A percentile compares a stretch with the other conserved stretches of the same genome.
Evolutionary conservation across 2,329 filamentous ascomycete species (phyloP).

Genomic region (Shiraia bambusicola): DNA sequence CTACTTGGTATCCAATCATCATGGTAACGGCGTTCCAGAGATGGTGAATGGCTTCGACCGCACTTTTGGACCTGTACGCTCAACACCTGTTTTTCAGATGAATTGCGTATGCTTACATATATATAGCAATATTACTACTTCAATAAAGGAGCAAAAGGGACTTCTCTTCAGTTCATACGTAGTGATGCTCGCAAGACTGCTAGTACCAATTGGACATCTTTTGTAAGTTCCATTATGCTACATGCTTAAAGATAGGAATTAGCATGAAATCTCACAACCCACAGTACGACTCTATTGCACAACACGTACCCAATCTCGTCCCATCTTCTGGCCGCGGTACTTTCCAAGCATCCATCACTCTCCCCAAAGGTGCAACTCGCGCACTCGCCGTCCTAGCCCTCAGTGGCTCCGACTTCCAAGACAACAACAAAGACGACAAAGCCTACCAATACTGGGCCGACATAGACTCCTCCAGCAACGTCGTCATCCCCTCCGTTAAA

Average conservation of each 20-base stretch:
- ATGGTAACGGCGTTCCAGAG: constrained; percentile 63
- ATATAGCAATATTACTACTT: constrained; percentile 60
- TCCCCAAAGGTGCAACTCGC: constrained; percentile 54
- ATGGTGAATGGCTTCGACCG: constrained; percentile 66
- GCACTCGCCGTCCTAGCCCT: constrained; percentile 59
- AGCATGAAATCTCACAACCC: too few relatives aligned
- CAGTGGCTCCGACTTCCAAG: constrained; percentile 58
- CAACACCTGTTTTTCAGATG: background rate
- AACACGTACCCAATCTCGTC: constrained; percentile 61
- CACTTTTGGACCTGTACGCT: constrained; percentile 58
- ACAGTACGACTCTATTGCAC: constrained; percentile 61
- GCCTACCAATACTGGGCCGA: constrained; percentile 64
- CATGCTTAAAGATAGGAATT: too few relatives aligned
- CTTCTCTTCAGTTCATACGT: constrained; percentile 46
- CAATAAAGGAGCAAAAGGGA: constrained; percentile 54
- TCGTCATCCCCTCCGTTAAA: constrained; percentile 57
- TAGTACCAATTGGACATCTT: constrained; percentile 58
- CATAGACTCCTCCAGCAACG: constrained; percentile 50
- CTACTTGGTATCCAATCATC: constrained; percentile 58
- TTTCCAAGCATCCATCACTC: constrained; percentile 53
- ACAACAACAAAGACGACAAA: constrained; percentile 57
- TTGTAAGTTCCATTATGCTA: constrained; percentile 29
- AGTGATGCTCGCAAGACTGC: constrained; percentile 57
- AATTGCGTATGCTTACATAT: constrained; percentile 36
- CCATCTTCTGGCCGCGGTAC: constrained; percentile 54